Conservation (phyloP, 306 rosid genomes). For the Vigna reflexopilosa region DNA sequence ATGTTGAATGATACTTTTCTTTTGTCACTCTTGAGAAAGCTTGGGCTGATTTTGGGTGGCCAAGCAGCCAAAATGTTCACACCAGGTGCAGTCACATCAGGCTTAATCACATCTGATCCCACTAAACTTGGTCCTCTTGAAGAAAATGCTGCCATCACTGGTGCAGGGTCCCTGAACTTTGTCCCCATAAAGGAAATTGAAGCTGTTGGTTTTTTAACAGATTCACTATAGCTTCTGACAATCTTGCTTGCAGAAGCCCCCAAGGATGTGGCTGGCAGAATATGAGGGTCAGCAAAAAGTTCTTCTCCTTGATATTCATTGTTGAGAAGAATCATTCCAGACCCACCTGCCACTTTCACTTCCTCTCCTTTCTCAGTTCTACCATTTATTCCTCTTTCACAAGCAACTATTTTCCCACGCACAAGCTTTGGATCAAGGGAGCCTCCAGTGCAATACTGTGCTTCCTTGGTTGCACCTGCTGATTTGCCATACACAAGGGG, state of each 20-base stretch:
- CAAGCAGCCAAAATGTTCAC: conserved; percentile 82
- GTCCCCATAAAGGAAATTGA: conserved; percentile 63
- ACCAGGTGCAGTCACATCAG: conserved; percentile 86
- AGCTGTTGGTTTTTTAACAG: conserved; percentile 50
- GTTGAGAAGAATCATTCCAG: conserved; percentile 68
- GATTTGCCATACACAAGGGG: conserved; percentile 63
- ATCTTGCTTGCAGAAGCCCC: conserved; percentile 60
- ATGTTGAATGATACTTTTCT: conserved; percentile 66
- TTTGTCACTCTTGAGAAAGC: conserved; percentile 52
- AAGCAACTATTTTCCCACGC: conserved; percentile 66
- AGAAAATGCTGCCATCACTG: conserved; percentile 73
- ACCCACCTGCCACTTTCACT: conserved; percentile 69
- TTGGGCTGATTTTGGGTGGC: conserved; percentile 65
- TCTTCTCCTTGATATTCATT: conserved; percentile 62
- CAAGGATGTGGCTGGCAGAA: conserved; percentile 69
- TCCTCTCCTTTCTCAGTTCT: conserved; percentile 64
- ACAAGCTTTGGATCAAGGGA: conserved; percentile 59
- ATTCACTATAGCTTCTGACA: conserved; percentile 45
- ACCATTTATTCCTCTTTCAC: conserved; percentile 60
- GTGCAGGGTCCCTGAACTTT: conserved; percentile 61
- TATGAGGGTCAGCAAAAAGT: conserved; percentile 69
- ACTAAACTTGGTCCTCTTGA: conserved; percentile 70
- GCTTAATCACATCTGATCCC: conserved; percentile 68
- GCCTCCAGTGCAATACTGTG: conserved; percentile 53
- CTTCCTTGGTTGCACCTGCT: conserved; percentile 53